Conservation (phyloP, 2,329 filamentous ascomycete genomes). For the Beauveria caledonica region DNA sequence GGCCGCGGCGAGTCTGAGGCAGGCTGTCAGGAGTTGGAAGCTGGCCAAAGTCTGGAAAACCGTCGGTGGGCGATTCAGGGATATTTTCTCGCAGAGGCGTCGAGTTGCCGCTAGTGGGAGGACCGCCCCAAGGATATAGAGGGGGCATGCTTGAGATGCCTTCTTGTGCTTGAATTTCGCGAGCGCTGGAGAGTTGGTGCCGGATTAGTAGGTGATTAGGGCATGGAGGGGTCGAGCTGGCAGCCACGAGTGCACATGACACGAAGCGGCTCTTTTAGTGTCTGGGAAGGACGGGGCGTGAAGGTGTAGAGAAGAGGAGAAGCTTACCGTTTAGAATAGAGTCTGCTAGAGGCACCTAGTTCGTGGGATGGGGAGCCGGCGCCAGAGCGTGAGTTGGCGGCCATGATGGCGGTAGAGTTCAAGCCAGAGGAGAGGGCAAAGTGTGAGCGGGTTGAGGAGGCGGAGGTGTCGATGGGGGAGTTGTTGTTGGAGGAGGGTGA, state of each 20-base stretch:
- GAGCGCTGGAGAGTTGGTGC: conserved; percentile 52
- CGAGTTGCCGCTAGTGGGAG: conserved; percentile 91
- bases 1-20: conserved; percentile 66
- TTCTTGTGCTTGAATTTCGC: conserved; percentile 96
- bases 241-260: background rate
- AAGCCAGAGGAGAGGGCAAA: conserved; percentile 61
- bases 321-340: conserved; percentile 87
- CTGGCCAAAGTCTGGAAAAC: conserved; percentile 82
- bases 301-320: conserved; percentile 3
- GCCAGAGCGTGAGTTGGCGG: conserved; percentile 62
- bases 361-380: conserved; percentile 96
- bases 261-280: background rate
- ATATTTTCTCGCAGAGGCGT: conserved; percentile 96
- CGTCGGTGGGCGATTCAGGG: conserved; percentile 91
- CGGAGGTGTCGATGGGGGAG: conserved; percentile 68
- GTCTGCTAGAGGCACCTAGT: conserved; percentile 58
- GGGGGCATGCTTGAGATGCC: conserved; percentile 61
- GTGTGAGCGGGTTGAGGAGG: conserved; percentile 58
- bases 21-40: conserved; percentile 58
- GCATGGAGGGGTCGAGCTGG: background rate
- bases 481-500: conserved; percentile 73
- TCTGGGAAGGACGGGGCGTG: background rate
- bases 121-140: conserved; percentile 81
- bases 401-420: conserved; percentile 50
- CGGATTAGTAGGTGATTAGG: background rate